A percentile compares a stretch with the other conserved stretches of the same genome.
phyloP scores from a whole-genome alignment of 1,284 basidiomycete species.

The Austropuccinia psidii region DNA sequence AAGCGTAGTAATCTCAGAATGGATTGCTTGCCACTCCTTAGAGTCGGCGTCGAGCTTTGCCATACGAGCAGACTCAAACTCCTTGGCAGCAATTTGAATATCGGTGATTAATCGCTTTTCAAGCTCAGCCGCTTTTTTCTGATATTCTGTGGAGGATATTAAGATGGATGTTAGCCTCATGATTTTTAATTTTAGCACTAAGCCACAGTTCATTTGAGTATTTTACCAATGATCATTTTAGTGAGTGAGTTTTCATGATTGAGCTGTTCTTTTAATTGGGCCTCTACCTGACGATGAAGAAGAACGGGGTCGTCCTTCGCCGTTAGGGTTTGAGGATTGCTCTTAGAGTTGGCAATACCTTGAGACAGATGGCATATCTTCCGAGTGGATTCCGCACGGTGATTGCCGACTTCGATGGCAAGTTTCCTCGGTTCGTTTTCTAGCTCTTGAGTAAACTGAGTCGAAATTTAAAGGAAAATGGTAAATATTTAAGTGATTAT shows the following conservation, averaged over 20 bases:
- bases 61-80: constrained; percentile 38
- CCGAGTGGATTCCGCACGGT: constrained; percentile 26
- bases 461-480: background rate
- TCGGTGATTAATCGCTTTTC: constrained; percentile 38
- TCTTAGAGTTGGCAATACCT: constrained; percentile 13
- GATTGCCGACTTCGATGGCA: constrained; percentile 26
- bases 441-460: constrained; percentile 17
- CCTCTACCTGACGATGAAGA: constrained; percentile 39
- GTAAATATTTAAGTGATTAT: background rate
- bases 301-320: constrained; percentile 43
- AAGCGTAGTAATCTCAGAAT: constrained; percentile 67
- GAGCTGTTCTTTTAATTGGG: constrained; percentile 42
- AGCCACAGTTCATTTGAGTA: too few species aligned
- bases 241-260: constrained; percentile 39
- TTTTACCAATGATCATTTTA: background rate
- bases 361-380: constrained; percentile 16
- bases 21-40: constrained; percentile 14
- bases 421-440: background rate
- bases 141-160: constrained; percentile 40
- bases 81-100: constrained; percentile 40
- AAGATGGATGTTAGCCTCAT: too few species aligned
- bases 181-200: too few species aligned
- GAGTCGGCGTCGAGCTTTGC: background rate
- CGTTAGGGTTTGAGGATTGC: constrained; percentile 36
- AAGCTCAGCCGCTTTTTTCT: constrained; percentile 38